Conservation (phyloP, 2,329 filamentous ascomycete genomes). For the Cadophora sp. region DNA sequence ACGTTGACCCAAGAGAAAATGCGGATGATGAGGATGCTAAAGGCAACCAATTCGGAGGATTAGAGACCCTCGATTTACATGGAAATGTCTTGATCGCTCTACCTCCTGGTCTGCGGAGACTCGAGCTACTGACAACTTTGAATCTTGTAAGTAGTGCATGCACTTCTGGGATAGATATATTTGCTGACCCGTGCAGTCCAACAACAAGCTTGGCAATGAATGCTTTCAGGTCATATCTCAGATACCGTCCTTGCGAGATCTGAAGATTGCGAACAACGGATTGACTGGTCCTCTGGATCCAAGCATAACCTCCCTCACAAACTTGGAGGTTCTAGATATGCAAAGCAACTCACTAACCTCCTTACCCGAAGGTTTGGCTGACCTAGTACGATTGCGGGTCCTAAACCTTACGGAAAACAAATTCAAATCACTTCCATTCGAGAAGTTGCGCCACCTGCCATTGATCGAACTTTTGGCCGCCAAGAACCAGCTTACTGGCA, state of each 20-base stretch:
- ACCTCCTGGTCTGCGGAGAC: conserved; percentile 76
- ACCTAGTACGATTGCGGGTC: conserved; percentile 72
- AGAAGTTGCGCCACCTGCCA: conserved; percentile 69
- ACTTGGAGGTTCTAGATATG: conserved; percentile 82
- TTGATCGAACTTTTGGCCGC: conserved; percentile 76
- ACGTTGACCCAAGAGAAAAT: conserved; percentile 62
- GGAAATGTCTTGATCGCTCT: conserved; percentile 78
- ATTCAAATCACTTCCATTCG: conserved; percentile 74
- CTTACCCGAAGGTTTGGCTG: conserved; percentile 71
- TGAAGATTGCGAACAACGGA: conserved; percentile 82
- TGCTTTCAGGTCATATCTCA: conserved; percentile 77
- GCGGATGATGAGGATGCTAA: conserved; percentile 68
- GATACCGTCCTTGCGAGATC: conserved; percentile 74
- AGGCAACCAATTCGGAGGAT: conserved; percentile 77
- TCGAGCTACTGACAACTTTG: conserved; percentile 77
- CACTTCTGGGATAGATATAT: not conserved
- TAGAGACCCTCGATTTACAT: conserved; percentile 85
- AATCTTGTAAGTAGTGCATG: conserved; percentile 69
- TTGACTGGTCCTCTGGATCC: conserved; percentile 72
- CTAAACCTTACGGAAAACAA: conserved; percentile 84
- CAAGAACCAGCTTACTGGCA: conserved; percentile 79
- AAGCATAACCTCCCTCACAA: conserved; percentile 66
- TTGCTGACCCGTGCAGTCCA: conserved; percentile 60
- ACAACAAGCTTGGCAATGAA: conserved; percentile 79
- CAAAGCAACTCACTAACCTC: conserved; percentile 79